Evolutionary conservation across 1,284 basidiomycete species (phyloP), one percentile per base, ranked within the genome.

Genomic region (Quambalaria eucalypti): DNA sequence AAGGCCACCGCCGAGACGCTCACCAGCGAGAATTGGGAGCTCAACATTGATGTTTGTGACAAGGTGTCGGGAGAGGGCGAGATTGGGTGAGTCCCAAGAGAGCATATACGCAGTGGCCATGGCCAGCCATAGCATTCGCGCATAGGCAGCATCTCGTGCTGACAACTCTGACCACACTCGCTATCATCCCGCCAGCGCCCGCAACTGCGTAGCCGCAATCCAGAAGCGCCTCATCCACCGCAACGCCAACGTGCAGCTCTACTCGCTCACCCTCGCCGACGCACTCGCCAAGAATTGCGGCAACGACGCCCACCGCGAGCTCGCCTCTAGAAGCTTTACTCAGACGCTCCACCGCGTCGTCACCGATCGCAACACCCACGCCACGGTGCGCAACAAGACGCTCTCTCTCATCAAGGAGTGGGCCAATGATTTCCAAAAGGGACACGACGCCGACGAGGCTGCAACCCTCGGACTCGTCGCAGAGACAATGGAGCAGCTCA

Each of bases 1-100:
- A 91, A 93, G 79, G 88, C 92, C 28, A 96, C 92, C 16, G 89
- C 92, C 76, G 92, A 96, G 81, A 90, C 90, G 76, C 80, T 92
- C 54, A 92, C 91, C 1, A 81, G 82, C 56, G 93, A 96, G 79
- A 89, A 96, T 77, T 98, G 93, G 93, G 90, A 92, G 76, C 80
- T 91, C 57, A 90, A 95, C 61, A 78, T 97, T 51, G 90, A 89
- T 69, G 79, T 98, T n/a, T 96, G 91, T 73, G 95, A 98, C 79
- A 95, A 95, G 78, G 90, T 98, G 4, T 81, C 83, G 10, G 88
- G 90, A 10, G 91, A 96, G 60, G 87, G 88, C 4, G 40, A 59
- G n/a, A 44, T 56, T n/a, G 62, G 61, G 64, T 62, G 52, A 67
- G 64, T 40, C 9, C 28, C 48, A 33, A 21, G 44, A 30, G 51